Evolutionary conservation across 208 protist species (phyloP), one percentile per base, ranked within the genome.

Genomic region (Wallacemonas sp.): DNA sequence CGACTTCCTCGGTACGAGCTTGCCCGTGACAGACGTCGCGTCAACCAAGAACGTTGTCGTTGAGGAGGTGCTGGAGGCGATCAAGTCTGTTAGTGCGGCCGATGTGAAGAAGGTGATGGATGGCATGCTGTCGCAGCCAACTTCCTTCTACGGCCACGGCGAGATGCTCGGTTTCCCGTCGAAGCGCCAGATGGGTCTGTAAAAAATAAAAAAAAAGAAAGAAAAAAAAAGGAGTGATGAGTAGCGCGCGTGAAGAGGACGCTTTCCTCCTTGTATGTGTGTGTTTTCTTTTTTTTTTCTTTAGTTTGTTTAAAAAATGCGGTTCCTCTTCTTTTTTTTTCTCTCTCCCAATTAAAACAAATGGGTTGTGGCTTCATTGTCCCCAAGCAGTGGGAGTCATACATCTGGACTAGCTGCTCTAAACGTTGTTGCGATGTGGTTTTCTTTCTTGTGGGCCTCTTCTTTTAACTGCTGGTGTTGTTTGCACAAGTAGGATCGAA

Each of bases 151-250:
- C 70, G 82, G 71, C 8, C 84, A 91, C 63, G 90, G 90, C 33
- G 86, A 96, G 72, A 82, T 87, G 70, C 69, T 91, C 62, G 74
- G 75, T 46, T 91, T 96, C 63, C 86, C 90, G 14, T 96, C 90
- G 41, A 46, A 88, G 62, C 84, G 82, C 44, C 90, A 93, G 58
- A 62, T 96, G 70, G 90, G 90, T 21, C 72, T 91, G 53, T 90
- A 80, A 82, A 30, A 6, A n/a, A 14, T 42, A 12, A 46, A 46
- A 62, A 30, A 6, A n/a, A 14, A 51, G 15, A 46, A 46, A 62
- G 21, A 58, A 58, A 55, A 68, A 68, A 68, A 33, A 58, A 47
- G 27, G 6, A 28, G 14, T 11, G 15, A 3, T 6, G 19, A 21
- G 22, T 58, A 19, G 53, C 21, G n/a, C 42, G 54, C 1, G 1